Base-by-base conservation (phyloP, 176 grass and related monocot genomes). In the Microstegium vimineum region DNA sequence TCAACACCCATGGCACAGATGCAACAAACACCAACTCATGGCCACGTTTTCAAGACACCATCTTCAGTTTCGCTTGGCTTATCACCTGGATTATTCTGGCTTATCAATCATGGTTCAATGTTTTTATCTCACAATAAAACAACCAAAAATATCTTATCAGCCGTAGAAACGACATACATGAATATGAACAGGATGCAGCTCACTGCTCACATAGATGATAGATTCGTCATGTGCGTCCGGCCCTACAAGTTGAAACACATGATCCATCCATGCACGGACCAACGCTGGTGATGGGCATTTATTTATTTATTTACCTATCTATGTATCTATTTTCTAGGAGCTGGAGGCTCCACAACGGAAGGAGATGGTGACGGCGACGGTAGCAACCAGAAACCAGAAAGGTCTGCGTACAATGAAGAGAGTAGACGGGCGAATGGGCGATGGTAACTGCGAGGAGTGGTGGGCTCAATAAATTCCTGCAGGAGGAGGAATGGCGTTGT, bases 381-480 rank as follows among this genome's bases (percentile, higher is more conserved):
- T 13, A n/a, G n/a, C n/a, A 62, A 57, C 57, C 25, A 42, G 8
- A 22, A 78, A 83, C 80, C 33, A 77, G 41, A 83, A 76, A 10
- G 36, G 25, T 63, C 22, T 42, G 67, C 35, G 43, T 76, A 73
- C 73, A 40, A 36, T 85, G 83, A 85, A 85, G 67, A 79, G 66
- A 43, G 28, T n/a, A 75, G 41, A 30, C n/a, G n/a, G n/a, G n/a
- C n/a, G n/a, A n/a, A n/a, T n/a, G 23, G 81, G 10, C 0, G 38
- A n/a, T 31, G 30, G 30, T 40, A 83, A 66, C 80, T 35, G 69
- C 28, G 27, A 65, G 25, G 70, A 43, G 69, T 26, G 49, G 31
- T 37, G 45, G 45, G 47, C 77, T 13, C 87, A 49, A 80, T n/a
- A 81, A 89, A 80, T 84, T 89, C 69, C 17, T 56, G 41, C 77